Base-by-base conservation (phyloP, 495 filamentous ascomycete genomes). In the Lasiosphaeriaceae sp. region DNA sequence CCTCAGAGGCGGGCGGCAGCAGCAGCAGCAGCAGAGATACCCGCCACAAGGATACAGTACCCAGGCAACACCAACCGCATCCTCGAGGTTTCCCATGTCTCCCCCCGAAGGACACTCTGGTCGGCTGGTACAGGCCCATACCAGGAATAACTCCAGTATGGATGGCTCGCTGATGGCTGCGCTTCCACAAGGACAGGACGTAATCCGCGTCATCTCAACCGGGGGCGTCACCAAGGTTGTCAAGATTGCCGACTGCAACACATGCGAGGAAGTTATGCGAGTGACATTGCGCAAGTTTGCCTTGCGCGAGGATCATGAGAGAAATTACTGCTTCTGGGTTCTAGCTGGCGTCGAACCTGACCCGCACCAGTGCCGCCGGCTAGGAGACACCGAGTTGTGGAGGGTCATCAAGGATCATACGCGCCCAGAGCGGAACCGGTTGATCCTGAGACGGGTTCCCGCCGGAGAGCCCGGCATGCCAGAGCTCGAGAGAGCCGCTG, bases 201-300 rank as follows among this genome's bases (percentile, higher is more conserved):
- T 95, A 49, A 94, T 97, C 57, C 83, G 90, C 41, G 89, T 97
- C 37, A 96, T 97, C 63, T 96, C 92, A 57, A 89, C 86, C 24
- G 90, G 87, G 44, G 88, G 90, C n/a, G 85, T 88, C 55, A 96
- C 91, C 29, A 92, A 92, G 69, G 91, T 96, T 7, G 82, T 97
- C 53, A 89, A 91, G 66, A 87, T 97, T 49, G 86, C 89, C 52
- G 89, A 86, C 59, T 96, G 90, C 79, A 90, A 86, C 64, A 95
- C 88, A 2, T 84, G 89, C 31, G 94, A 97, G 59, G 90, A 96
- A 54, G 86, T 99, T 51, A 89, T 96, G 71, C 77, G 89, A 23
- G 85, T 85, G 55, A 93, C 93, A 2, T 71, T 97, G 21, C 86
- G 84, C 60, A 97, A 97, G 66, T 86, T 96, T 55, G 78, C 76